Conservation (phyloP, 2,329 filamentous ascomycete species). For the Fusarium dlaminii region DNA sequence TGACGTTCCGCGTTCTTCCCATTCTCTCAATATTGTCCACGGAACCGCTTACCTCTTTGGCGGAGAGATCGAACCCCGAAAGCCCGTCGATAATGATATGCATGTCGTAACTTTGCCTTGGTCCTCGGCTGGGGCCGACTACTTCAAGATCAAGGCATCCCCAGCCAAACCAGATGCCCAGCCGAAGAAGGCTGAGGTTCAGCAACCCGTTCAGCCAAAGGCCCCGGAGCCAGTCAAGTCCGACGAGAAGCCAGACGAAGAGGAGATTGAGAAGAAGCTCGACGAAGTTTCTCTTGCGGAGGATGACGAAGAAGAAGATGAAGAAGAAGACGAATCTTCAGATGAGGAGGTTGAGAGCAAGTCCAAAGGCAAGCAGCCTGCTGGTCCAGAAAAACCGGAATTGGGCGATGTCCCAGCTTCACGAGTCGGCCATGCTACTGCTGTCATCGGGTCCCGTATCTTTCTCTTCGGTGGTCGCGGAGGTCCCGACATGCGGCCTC, state of each 20-base stretch:
- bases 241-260: constrained; percentile 25
- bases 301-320: neutral
- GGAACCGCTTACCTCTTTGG: constrained; percentile 76
- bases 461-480: constrained; percentile 86
- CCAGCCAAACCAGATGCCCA: constrained; percentile 48
- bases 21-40: constrained; percentile 70
- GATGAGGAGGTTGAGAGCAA: constrained; percentile 39
- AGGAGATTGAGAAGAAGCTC: constrained; percentile 48
- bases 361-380: constrained; percentile 54
- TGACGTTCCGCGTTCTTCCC: constrained; percentile 75
- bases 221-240: constrained; percentile 37
- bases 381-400: constrained; percentile 37
- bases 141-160: constrained; percentile 64
- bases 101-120: constrained; percentile 71
- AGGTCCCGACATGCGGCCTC: constrained; percentile 71
- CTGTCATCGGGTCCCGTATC: constrained; percentile 73
- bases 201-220: constrained; percentile 14
- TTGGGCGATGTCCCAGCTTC: constrained; percentile 66
- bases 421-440: constrained; percentile 77
- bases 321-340: constrained; percentile 34
- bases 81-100: constrained; percentile 78
- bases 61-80: constrained; percentile 72
- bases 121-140: constrained; percentile 67
- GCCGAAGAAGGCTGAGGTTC: constrained; percentile 21
- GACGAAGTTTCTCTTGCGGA: constrained; percentile 54